These are phyloP conservation scores for Penicillium sp. DNA, from an alignment of 2,329 filamentous ascomycete species.

Conservation along the genomic window DNA sequence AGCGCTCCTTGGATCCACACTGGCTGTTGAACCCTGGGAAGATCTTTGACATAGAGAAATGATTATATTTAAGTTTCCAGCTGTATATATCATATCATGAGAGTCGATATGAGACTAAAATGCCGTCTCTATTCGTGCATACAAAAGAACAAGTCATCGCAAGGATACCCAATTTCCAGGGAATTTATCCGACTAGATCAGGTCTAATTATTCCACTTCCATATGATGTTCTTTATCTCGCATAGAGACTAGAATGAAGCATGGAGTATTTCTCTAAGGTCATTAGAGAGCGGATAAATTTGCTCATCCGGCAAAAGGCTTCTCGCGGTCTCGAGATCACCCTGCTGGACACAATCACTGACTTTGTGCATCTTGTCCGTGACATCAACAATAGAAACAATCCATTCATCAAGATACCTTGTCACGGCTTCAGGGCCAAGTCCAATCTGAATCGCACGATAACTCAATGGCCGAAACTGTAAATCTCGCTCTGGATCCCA, in stretches of 20 bases:
- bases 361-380: constrained; percentile 57
- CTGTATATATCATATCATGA: no score
- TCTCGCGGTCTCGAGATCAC: constrained; percentile 36
- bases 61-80: background rate
- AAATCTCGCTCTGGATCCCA: constrained; percentile 66
- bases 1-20: constrained; percentile 77
- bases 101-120: no score
- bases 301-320: constrained; percentile 15
- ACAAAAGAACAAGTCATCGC: no score
- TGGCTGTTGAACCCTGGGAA: constrained; percentile 94
- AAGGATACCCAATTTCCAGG: no score
- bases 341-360: constrained; percentile 52
- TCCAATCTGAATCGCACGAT: constrained; percentile 66
- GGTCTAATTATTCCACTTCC: no score
- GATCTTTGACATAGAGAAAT: constrained; percentile 70
- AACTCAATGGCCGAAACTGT: constrained; percentile 49
- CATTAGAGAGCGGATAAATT: constrained; percentile 17
- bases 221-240: no score
- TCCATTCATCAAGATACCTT: constrained; percentile 57
- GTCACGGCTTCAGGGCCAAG: constrained; percentile 54
- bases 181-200: no score
- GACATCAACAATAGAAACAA: constrained; percentile 62
- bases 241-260: background rate
- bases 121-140: no score
- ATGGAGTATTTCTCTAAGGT: constrained; percentile 6